Evolutionary conservation across 371 early-diverging fungal species (phyloP), one percentile per base, ranked within the genome.

Genomic region (Circinella minor): DNA sequence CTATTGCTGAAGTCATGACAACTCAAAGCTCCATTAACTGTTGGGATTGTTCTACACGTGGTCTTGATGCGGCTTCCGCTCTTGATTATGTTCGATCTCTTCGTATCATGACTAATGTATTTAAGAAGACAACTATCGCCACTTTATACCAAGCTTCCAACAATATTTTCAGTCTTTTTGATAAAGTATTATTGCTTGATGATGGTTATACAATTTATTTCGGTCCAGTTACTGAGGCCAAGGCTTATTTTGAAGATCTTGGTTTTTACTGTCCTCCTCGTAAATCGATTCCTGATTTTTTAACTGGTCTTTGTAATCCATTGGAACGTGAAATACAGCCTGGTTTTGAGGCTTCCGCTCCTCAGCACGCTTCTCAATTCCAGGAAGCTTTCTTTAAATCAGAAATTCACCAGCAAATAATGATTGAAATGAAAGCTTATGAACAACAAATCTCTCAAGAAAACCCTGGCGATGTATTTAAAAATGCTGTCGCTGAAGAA

Each of bases 31-130:
- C 88, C 5, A 80, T 94, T 71, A 89, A 92, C 68, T 88, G 94
- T 73, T 91, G 94, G 87, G 96, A 96, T 73, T 94, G 94, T 47
- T 92, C 94, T 43, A 94, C 94, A 1, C 90, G 91, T 71, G 97
- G 98, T 66, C 84, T 98, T 20, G 98, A 98, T 81, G 89, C 94
- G 17, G 91, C 94, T 55, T 94, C 93, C 37, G 95, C 97, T 20
- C 82, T 93, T 0, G 93, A 93, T 73, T 92, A 91, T 67, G 82
- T 89, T 37, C 82, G 88, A 48, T 87, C 89, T 3, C 79, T 94
- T 3, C 86, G 91, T 65, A 88, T 92, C 57, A 81, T 90, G 74
- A 89, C 91, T 9, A 88, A 90, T 57, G 71, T 88, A 7, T 70
- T 85, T 48, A 81, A 90, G 37, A 88, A 87, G 60, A 88, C 92